These are phyloP conservation scores for Xylaria sp. DNA, from an alignment of 2,329 filamentous ascomycete genomes.

Conservation along the genomic window DNA sequence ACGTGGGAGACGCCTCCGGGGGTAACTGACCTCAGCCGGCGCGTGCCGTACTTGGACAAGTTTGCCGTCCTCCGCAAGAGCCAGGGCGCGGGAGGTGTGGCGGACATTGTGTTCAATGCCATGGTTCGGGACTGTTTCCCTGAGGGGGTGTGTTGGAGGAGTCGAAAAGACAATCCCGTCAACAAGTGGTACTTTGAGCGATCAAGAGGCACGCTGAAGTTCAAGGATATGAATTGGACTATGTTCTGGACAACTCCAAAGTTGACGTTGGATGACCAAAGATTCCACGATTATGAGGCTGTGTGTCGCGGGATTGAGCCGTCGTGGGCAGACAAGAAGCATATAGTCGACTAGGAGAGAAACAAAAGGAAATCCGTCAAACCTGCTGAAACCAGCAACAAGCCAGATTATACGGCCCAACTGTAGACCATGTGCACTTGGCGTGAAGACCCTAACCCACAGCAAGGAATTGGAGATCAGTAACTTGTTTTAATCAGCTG, in stretches of 20 bases:
- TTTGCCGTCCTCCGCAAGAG: slow-evolving; percentile 91
- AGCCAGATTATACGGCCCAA: background rate
- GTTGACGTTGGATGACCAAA: slow-evolving; percentile 64
- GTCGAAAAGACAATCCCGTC: slow-evolving; percentile 89
- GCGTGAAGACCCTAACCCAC: background rate
- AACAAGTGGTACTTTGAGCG: slow-evolving; percentile 99
- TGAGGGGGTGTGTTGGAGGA: slow-evolving; percentile 90
- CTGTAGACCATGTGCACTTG: background rate
- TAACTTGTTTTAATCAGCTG: slow-evolving; percentile 11
- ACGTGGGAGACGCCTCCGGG: slow-evolving; percentile 88
- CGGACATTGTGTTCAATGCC: slow-evolving; percentile 94
- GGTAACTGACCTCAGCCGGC: slow-evolving; percentile 66
- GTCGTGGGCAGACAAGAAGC: slow-evolving; percentile 71
- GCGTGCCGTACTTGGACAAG: slow-evolving; percentile 96
- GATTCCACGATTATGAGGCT: slow-evolving; percentile 75
- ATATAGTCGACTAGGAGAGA: slow-evolving; percentile 63
- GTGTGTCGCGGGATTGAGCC: slow-evolving; percentile 75
- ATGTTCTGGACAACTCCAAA: slow-evolving; percentile 97
- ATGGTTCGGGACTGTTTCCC: slow-evolving; percentile 94
- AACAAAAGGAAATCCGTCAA: slow-evolving; percentile 16
- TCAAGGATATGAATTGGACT: slow-evolving; percentile 87
- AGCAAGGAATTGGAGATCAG: background rate
- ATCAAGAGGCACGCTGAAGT: slow-evolving; percentile 82
- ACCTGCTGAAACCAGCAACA: background rate
- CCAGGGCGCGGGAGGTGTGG: slow-evolving; percentile 91